Percentiles rank a stretch among this genome's conserved stretches.
Conservation (phyloP, 257 asterid genomes). For the Nicotiana sylvestris region DNA sequence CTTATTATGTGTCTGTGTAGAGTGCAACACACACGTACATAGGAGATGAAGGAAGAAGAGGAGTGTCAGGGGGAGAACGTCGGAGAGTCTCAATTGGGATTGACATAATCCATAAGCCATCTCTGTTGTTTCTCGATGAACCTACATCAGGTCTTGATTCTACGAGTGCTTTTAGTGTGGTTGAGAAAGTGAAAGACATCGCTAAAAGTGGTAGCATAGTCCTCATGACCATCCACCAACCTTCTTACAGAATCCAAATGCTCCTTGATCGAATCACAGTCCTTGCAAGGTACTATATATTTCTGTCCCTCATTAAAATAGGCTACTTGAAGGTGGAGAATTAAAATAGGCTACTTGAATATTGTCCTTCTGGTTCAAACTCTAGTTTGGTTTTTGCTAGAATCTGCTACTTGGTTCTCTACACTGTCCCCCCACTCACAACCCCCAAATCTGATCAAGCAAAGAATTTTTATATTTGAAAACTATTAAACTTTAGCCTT, state of each 20-base stretch:
- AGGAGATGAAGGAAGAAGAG: slow-evolving; percentile 77
- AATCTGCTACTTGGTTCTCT: not conserved
- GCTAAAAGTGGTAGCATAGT: slow-evolving; percentile 74
- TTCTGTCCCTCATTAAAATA: not conserved
- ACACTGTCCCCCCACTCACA: no score
- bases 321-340: not conserved
- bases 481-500: not conserved
- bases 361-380: not conserved
- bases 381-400: not conserved
- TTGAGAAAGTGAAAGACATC: slow-evolving; percentile 80
- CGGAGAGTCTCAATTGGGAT: slow-evolving; percentile 81
- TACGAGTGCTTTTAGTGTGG: slow-evolving; percentile 77
- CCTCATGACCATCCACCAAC: slow-evolving; percentile 85
- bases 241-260: slow-evolving; percentile 78
- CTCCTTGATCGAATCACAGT: slow-evolving; percentile 68
- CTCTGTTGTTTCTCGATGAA: slow-evolving; percentile 76
- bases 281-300: slow-evolving; percentile 55
- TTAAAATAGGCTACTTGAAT: not conserved
- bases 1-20: slow-evolving; percentile 23
- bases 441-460: no score
- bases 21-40: slow-evolving; percentile 68
- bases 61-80: slow-evolving; percentile 81
- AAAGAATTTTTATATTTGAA: not conserved
- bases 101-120: slow-evolving; percentile 87
- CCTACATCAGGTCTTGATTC: slow-evolving; percentile 93